These are phyloP conservation scores for Paramecium tetraurelia DNA, from an alignment of 73 alveolate genomes.

Conservation along the genomic window DNA sequence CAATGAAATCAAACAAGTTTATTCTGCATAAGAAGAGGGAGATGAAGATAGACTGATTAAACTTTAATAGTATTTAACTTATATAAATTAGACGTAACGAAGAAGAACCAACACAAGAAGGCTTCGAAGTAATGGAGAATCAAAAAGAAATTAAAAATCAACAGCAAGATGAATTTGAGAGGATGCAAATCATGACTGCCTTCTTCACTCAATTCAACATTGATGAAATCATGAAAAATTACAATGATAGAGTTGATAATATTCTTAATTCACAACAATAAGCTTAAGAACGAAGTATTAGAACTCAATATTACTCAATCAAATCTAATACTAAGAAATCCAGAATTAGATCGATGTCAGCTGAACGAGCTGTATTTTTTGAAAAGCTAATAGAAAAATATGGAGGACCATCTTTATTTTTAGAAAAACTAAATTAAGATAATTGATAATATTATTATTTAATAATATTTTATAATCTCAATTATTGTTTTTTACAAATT, in stretches of 20 bases:
- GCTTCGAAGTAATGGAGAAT: neutral
- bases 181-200: neutral
- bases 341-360: neutral
- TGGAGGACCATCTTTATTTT: constrained; percentile 21
- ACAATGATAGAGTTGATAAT: neutral
- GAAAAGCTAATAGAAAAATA: constrained; percentile 34
- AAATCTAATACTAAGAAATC: neutral
- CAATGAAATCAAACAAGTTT: constrained; percentile 1
- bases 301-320: neutral
- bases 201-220: neutral
- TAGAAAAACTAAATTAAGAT: constrained; percentile 3
- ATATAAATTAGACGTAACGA: neutral
- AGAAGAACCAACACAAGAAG: constrained; percentile 31
- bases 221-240: neutral
- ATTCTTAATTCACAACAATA: neutral
- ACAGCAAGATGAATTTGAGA: constrained; percentile 28
- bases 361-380: constrained; percentile 45
- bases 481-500: no score
- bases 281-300: neutral
- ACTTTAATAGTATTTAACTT: neutral
- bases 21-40: neutral
- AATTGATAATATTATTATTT: neutral
- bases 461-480: neutral
- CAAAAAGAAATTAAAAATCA: neutral
- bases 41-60: constrained; percentile 3